Percentiles rank a stretch among this genome's conserved stretches.
These are phyloP conservation scores for Papilionanthe hybrid DNA, from an alignment of 116 monocot genomes.

Conservation along the genomic window DNA sequence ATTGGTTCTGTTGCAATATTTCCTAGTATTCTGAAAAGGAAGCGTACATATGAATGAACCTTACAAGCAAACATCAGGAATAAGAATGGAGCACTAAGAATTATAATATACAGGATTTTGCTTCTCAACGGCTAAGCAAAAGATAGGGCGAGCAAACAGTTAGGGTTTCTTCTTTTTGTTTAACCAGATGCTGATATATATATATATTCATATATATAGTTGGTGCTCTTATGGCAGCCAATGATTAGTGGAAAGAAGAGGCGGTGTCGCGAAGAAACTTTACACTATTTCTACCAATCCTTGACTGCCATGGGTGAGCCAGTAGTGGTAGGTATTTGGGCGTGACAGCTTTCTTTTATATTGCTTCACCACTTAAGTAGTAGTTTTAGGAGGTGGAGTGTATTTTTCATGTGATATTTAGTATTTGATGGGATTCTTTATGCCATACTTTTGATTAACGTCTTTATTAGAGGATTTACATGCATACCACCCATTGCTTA, in stretches of 20 bases:
- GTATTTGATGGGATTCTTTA: background rate
- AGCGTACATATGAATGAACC: conserved; percentile 72
- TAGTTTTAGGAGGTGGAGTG: background rate
- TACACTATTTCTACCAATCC: background rate
- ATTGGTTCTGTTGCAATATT: conserved; percentile 67
- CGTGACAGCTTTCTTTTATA: background rate
- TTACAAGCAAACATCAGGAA: background rate
- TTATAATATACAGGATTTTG: background rate
- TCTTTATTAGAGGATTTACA: too few relatives aligned
- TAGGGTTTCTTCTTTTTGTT: background rate
- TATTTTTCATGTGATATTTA: background rate
- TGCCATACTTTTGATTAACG: background rate
- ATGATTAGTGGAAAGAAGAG: conserved; percentile 4
- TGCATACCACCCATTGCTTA: too few relatives aligned
- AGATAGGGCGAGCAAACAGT: background rate
- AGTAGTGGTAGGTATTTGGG: background rate
- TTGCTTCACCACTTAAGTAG: background rate
- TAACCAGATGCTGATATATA: background rate
- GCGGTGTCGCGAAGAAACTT: background rate
- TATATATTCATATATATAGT: too few relatives aligned
- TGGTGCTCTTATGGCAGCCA: background rate
- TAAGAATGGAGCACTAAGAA: background rate
- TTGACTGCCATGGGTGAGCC: conserved; percentile 5
- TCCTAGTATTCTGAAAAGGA: conserved; percentile 79
- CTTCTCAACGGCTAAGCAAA: background rate